Conservation (phyloP, 2,329 filamentous ascomycete genomes). For the Aspergillus tanneri region DNA sequence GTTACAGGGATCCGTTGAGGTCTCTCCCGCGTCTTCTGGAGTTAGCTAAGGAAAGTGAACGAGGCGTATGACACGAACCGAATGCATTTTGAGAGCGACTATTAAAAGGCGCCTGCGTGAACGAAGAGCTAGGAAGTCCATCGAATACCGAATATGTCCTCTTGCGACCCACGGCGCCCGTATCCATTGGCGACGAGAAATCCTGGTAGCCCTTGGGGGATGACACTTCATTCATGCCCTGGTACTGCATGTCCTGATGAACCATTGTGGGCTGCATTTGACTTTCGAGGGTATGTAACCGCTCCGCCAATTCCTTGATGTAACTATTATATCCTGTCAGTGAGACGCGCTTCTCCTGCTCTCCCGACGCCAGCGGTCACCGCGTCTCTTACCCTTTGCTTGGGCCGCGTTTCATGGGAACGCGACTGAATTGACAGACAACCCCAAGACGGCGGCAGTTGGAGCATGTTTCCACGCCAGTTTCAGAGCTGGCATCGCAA, state of each 20-base stretch:
- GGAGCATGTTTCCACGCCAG: slow-evolving; percentile 70
- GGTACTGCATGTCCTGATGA: slow-evolving; percentile 44
- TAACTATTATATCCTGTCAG: slow-evolving; percentile 56
- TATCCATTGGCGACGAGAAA: slow-evolving; percentile 53
- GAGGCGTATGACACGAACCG: slow-evolving; percentile 23
- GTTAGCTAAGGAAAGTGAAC: slow-evolving; percentile 10
- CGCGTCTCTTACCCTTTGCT: slow-evolving; percentile 69
- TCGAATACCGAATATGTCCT: slow-evolving; percentile 52
- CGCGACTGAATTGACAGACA: slow-evolving; percentile 79
- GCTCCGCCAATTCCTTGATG: slow-evolving; percentile 86
- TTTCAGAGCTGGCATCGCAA: slow-evolving; percentile 77
- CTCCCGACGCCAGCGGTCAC: neutral
- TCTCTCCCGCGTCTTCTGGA: slow-evolving; percentile 26
- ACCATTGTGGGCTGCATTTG: slow-evolving; percentile 57
- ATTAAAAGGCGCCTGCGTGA: slow-evolving; percentile 41
- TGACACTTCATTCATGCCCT: slow-evolving; percentile 43
- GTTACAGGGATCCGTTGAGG: slow-evolving; percentile 33
- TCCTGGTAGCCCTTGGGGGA: slow-evolving; percentile 50
- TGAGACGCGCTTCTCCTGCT: slow-evolving; percentile 9
- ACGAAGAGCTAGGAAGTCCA: slow-evolving; percentile 44
- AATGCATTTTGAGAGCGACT: slow-evolving; percentile 37
- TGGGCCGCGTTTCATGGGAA: slow-evolving; percentile 83
- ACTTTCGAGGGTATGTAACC: slow-evolving; percentile 78
- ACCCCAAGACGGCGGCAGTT: slow-evolving; percentile 76
- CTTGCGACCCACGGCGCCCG: slow-evolving; percentile 45